Evolutionary conservation across 2,329 filamentous ascomycete species (phyloP), one percentile per base, ranked within the genome.

Genomic region (Ophiognomonia clavigignenti-juglandacearum): DNA sequence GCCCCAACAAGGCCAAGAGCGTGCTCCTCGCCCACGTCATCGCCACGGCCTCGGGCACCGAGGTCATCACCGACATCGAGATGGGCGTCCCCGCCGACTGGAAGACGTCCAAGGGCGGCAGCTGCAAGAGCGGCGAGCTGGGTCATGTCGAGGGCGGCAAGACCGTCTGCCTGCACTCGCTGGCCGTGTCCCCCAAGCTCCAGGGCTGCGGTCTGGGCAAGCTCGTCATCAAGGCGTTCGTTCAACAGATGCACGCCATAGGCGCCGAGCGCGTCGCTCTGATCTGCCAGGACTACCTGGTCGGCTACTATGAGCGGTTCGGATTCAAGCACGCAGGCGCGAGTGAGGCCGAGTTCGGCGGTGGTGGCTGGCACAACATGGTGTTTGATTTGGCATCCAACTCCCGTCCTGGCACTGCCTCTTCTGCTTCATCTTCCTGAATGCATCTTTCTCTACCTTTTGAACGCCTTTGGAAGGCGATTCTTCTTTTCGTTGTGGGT

Each of bases 341-440:
- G 41, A 93, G 88, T 63, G 69, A 78, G 50, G 84, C 80, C 42
- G 72, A 78, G 48, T 90, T 89, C 66, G 86, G 83, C 18, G 88
- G 88, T 31, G 87, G 88, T 26, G 83, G 81, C 16, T 96, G 90
- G 89, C 75, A 80, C 56, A 83, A 93, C 62, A 82, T 96, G 87
- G 86, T 90, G 29, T 49, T 49, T 39, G 46, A 52, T 49, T 52
- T 49, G 27, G 34, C 24, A 29, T 31, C 45, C 34, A 34, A 20
- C 11, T 39, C 32, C 26, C 27, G 44, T 43, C 43, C 36, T 34
- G 34, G 29, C 43, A 39, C 40, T 23, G 24, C 31, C n/a, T 34
- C 31, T 34, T 34, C 29, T 7, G 29, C 36, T 44, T 36, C 23
- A 32, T 43, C 48, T 47, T 43, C 43, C 29, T 51, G 47, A 48